Evolutionary conservation across 306 rosid genomes (phyloP).

Genomic region (Cajanus cajan): DNA sequence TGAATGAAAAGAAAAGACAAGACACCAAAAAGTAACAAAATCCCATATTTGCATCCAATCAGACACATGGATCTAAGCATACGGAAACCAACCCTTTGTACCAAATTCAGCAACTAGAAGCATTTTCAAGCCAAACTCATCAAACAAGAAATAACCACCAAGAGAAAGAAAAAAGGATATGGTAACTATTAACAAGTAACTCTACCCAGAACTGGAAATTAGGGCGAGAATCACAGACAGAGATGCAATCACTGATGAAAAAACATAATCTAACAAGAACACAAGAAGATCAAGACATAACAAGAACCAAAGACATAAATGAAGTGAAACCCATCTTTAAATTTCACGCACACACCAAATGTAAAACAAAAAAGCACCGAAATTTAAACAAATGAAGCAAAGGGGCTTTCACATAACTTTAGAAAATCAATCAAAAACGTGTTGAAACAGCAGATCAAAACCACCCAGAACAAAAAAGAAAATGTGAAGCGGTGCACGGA

Average conservation of each 20-base stretch:
- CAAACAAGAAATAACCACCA: slow-evolving; percentile 19
- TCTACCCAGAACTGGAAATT: background rate
- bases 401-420: background rate
- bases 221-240: slow-evolving; percentile 4
- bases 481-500: background rate
- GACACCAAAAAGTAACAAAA: slow-evolving; percentile 28
- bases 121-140: slow-evolving; percentile 25
- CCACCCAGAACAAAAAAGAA: slow-evolving; percentile 3
- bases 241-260: slow-evolving; percentile 9
- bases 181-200: background rate
- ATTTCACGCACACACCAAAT: background rate
- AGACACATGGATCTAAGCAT: slow-evolving; percentile 46
- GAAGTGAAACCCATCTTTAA: slow-evolving; percentile 25
- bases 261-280: background rate
- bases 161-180: background rate
- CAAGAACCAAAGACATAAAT: background rate
- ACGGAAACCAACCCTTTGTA: slow-evolving; percentile 7
- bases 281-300: background rate
- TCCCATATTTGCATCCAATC: slow-evolving; percentile 11
- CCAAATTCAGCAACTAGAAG: slow-evolving; percentile 22
- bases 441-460: slow-evolving; percentile 49
- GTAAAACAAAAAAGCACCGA: slow-evolving; percentile 1
- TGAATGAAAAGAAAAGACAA: slow-evolving; percentile 18
- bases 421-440: background rate
- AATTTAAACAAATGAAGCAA: background rate